A percentile compares a stretch with the other conserved stretches of the same genome.
Evolutionary conservation across 306 rosid species (phyloP).

Genomic region (Fagus crenata): DNA sequence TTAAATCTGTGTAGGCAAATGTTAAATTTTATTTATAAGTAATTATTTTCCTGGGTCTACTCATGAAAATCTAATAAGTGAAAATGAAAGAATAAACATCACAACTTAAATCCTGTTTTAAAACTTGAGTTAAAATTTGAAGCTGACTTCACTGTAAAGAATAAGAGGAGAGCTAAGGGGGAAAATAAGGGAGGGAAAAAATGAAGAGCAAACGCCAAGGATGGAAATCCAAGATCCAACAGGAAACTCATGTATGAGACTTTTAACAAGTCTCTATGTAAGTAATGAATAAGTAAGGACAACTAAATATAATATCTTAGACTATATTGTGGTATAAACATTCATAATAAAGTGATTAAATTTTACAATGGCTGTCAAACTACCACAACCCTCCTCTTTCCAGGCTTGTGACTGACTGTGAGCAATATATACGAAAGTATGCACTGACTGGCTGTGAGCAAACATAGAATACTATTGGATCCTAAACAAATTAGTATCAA

Average conservation of each 20-base stretch:
- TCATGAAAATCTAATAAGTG: not conserved
- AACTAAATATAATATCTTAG: not conserved
- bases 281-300: not conserved
- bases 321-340: not conserved
- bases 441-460: too few species aligned
- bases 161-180: not conserved
- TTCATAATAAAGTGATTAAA: too few species aligned
- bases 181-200: not conserved
- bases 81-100: not conserved
- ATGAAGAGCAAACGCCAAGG: not conserved
- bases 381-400: too few species aligned
- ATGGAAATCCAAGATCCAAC: not conserved
- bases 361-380: too few species aligned
- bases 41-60: not conserved
- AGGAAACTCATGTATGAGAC: not conserved
- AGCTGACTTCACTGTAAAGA: not conserved
- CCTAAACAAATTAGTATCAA: too few species aligned
- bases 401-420: too few species aligned
- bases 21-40: not conserved
- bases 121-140: not conserved
- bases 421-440: too few species aligned
- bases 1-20: not conserved
- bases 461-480: too few species aligned
- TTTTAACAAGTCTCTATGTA: not conserved
- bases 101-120: not conserved